Evolutionary conservation across 208 protist species (phyloP), one percentile per base, ranked within the genome.

Genomic region (Crithidia mellificae): DNA sequence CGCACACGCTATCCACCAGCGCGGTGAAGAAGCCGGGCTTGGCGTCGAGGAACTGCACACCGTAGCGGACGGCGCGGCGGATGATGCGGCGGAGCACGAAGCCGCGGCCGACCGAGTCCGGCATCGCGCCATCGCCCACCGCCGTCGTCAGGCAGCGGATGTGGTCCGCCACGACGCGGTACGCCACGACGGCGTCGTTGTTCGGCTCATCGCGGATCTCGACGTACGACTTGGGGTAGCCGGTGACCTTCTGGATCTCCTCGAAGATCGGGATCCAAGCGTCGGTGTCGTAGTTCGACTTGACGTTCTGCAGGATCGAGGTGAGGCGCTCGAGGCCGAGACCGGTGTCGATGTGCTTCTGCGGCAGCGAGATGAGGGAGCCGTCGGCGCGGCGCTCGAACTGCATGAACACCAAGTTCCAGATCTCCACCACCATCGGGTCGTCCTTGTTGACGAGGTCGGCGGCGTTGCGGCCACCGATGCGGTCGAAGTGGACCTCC

Each of bases 381-480:
- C 94, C 87, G 68, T 98, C 97, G 14, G 66, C 67, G 59, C 97
- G 94, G 53, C 98, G 81, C 78, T 99, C 99, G 82, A 92, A 99
- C 90, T 99, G 97, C 68, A 99, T 99, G 76, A 99, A 99, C 54
- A 99, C 98, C n/a, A 99, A 75, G 81, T 99, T 99, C 98, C 98
- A 99, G 49, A 99, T 95, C 80, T 99, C 98, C 36, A 99, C 78
- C 22, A 99, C 97, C 77, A 97, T 94, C 30, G 98, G 98, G 78
- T 99, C 98, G 74, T 99, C 98, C 63, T 88, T 85, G 90, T 99
- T 99, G 25, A 99, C 98, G 8, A 99, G 84, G 51, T 74, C 7
- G 15, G 98, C 84, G 20, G 96, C 98, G 69, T 99, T 86, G 51
- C 98, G 84, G 24, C 97, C 96, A 24, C 98, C 98, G 62, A 99